These are phyloP conservation scores for Fusarium devonianum DNA, from an alignment of 2,329 filamentous ascomycete species.

Conservation along the genomic window DNA sequence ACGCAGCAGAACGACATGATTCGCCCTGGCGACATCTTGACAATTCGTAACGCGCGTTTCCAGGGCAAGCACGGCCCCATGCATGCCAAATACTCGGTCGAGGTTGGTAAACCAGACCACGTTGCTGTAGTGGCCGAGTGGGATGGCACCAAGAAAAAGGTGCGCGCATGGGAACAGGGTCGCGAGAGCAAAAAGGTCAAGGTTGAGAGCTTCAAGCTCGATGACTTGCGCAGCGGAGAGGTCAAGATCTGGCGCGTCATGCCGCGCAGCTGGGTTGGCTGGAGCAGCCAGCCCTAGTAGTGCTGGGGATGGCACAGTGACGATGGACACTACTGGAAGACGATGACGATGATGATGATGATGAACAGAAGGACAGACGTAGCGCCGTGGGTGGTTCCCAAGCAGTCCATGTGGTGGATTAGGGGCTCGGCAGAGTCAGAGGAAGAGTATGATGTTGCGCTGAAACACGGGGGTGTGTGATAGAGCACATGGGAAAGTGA, in stretches of 20 bases:
- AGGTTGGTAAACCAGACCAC: constrained; percentile 89
- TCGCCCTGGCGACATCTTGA: constrained; percentile 88
- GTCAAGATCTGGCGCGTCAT: constrained; percentile 98
- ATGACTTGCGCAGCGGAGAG: constrained; percentile 90
- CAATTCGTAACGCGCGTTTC: constrained; percentile 90
- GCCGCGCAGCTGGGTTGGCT: constrained; percentile 89
- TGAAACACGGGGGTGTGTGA: constrained; percentile 17
- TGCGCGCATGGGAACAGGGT: constrained; percentile 93
- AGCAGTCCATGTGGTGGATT: constrained; percentile 24
- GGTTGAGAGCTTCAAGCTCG: constrained; percentile 91
- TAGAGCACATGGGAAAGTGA: constrained; percentile 8
- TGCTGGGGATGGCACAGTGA: constrained; percentile 35
- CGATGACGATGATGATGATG: constrained; percentile 26
- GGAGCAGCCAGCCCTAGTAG: constrained; percentile 70
- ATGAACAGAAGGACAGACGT: constrained; percentile 19
- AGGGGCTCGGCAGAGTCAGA: constrained; percentile 15
- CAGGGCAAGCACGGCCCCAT: constrained; percentile 94
- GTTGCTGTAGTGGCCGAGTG: constrained; percentile 93
- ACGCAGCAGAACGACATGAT: constrained; percentile 93
- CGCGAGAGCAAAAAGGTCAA: constrained; percentile 93
- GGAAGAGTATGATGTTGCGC: constrained; percentile 17
- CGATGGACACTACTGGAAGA: constrained; percentile 11
- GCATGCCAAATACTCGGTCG: constrained; percentile 90
- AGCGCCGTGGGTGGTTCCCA: constrained; percentile 21
- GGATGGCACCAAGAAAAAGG: constrained; percentile 99